These are phyloP conservation scores for Volvariella volvacea DNA, from an alignment of 1,284 basidiomycete species.

Conservation along the genomic window DNA sequence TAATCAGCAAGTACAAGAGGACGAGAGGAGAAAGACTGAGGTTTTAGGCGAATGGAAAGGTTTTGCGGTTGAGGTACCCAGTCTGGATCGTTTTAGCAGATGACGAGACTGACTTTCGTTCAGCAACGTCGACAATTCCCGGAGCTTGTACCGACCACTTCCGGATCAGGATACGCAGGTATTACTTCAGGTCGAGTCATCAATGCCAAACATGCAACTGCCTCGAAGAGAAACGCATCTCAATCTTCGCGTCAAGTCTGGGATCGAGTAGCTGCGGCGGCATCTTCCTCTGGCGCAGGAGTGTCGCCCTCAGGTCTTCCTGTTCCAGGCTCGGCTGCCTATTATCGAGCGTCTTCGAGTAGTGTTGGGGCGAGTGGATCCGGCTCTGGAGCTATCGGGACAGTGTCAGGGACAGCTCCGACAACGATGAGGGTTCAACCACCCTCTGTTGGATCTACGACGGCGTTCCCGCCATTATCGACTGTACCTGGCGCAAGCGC, in stretches of 20 bases:
- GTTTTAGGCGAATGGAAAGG: conserved; percentile 61
- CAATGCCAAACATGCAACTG: conserved; percentile 74
- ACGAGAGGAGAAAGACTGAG: background rate
- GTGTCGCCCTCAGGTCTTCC: conserved; percentile 54
- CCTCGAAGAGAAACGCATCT: conserved; percentile 33
- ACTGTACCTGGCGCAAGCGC: too few species aligned
- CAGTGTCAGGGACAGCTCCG: too few species aligned
- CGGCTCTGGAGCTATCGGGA: conserved; percentile 11
- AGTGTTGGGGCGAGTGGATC: conserved; percentile 7
- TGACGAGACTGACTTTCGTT: conserved; percentile 4
- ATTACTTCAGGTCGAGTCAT: conserved; percentile 78
- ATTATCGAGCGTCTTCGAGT: conserved; percentile 12
- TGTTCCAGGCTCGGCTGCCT: conserved; percentile 18
- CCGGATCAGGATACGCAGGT: conserved; percentile 65
- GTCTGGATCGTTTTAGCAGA: background rate
- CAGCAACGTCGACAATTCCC: conserved; percentile 84
- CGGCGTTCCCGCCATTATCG: too few species aligned
- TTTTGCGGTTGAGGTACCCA: conserved; percentile 71
- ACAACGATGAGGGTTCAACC: too few species aligned
- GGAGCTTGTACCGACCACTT: conserved; percentile 57
- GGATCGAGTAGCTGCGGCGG: conserved; percentile 82
- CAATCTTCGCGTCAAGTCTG: conserved; percentile 65
- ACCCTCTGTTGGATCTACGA: too few species aligned
- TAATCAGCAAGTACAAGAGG: background rate
- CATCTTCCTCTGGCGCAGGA: conserved; percentile 34